A percentile compares a stretch with the other conserved stretches of the same genome.
Conservation (phyloP, 768 basidiomycete species). For the Calocybe gangraenosa region DNA sequence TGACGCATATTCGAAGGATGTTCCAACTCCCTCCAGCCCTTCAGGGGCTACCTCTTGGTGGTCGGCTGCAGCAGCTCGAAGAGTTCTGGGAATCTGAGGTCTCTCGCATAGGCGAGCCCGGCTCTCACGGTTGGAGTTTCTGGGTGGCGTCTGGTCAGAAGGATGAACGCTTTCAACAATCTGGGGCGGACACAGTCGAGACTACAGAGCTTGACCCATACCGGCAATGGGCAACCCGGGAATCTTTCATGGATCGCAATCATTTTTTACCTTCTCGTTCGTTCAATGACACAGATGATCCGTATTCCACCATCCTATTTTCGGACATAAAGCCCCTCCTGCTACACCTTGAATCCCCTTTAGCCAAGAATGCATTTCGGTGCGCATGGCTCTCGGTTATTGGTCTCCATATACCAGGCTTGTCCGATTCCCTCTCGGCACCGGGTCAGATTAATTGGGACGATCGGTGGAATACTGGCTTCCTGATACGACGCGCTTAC, state of each 20-base stretch:
- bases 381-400: constrained; percentile 66
- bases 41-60: constrained; percentile 35
- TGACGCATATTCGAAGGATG: constrained; percentile 34
- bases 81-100: constrained; percentile 83
- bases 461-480: constrained; percentile 60
- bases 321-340: constrained; percentile 63
- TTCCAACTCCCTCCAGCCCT: constrained; percentile 54
- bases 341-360: constrained; percentile 38
- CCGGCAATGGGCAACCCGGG: constrained; percentile 58
- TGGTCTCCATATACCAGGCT: constrained; percentile 71
- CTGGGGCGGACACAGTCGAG: constrained; percentile 8
- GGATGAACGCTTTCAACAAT: constrained; percentile 17
- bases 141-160: constrained; percentile 51
- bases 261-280: constrained; percentile 51
- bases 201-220: constrained; percentile 54
- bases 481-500: constrained; percentile 39
- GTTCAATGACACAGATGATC: constrained; percentile 53
- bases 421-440: constrained; percentile 37
- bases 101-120: constrained; percentile 68
- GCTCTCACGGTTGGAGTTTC: constrained; percentile 62
- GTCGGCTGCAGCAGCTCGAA: constrained; percentile 58
- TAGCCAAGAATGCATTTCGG: constrained; percentile 55
- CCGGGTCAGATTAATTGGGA: constrained; percentile 42
- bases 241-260: constrained; percentile 43
- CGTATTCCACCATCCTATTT: constrained; percentile 70